Percentiles rank a stretch among this genome's conserved stretches.
Conservation (phyloP, 108 stramenopile genomes). For the Conticribra guillardii region DNA sequence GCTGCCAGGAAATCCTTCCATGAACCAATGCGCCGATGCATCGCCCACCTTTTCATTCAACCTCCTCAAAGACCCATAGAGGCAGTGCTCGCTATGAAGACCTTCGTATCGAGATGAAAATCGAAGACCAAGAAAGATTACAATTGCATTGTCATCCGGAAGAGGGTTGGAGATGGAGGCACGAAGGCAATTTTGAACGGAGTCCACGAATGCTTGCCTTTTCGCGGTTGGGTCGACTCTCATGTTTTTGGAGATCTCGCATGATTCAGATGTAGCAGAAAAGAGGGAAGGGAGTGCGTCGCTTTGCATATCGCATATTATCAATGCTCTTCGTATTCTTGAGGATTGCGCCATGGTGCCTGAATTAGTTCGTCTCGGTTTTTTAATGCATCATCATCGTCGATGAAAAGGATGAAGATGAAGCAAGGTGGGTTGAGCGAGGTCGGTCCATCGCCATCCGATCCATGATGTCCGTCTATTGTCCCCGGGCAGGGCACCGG, state of each 20-base stretch:
- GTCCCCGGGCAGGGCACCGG: too few relatives aligned
- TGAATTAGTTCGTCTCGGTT: too few relatives aligned
- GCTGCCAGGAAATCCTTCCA: constrained; percentile 36
- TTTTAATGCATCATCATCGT: neutral
- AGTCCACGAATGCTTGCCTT: constrained; percentile 4
- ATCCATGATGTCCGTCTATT: too few relatives aligned
- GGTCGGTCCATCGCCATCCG: too few relatives aligned
- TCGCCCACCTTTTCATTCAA: constrained; percentile 38
- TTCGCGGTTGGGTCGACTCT: neutral
- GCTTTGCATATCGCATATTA: constrained; percentile 27
- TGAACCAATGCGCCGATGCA: constrained; percentile 42
- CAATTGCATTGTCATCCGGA: constrained; percentile 2
- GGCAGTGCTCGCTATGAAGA: constrained; percentile 34
- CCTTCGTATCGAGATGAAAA: constrained; percentile 32
- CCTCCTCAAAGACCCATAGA: constrained; percentile 41
- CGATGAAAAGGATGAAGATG: too few relatives aligned
- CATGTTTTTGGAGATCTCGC: neutral
- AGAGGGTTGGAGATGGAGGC: constrained; percentile 9
- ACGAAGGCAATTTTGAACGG: neutral
- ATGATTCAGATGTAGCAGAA: neutral
- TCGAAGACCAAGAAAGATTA: constrained; percentile 29
- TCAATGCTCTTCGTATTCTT: constrained; percentile 14
- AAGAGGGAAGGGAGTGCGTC: constrained; percentile 18
- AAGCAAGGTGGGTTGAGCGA: too few relatives aligned
- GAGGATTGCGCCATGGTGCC: too few relatives aligned